Base-by-base conservation (phyloP, 2,329 filamentous ascomycete species). In the Plectosphaerella cucumerina region DNA sequence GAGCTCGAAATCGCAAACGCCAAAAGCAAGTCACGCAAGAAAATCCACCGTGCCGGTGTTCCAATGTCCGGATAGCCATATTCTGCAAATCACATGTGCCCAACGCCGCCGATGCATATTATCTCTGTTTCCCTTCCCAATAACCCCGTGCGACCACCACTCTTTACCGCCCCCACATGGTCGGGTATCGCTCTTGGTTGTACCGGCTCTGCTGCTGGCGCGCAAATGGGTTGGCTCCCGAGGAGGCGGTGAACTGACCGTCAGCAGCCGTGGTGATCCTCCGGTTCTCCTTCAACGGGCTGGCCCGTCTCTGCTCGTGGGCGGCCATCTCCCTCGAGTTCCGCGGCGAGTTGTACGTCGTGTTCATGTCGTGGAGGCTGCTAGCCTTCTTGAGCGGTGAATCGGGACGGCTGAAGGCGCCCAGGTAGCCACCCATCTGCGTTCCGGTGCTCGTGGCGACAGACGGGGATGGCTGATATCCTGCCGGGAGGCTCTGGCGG, bases 321-420 rank as follows among this genome's bases (percentile, higher is more conserved):
- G 76, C 77, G 2, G 82, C 82, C 78, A 85, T 81, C 60, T 85
- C 81, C 39, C 78, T 73, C 4, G 80, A 82, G 59, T 84, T 85
- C 42, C 77, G 73, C 2, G 82, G 82, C 35, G 78, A 78, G 8
- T 65, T 62, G 21, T 69, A 68, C 10, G 62, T 68, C 14, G 58
- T 62, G 58, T 75, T 72, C 42, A 83, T 73, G 51, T 88, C 68
- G 68, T 82, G 68, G 72, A 89, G 59, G 75, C 83, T 83, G 14
- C 74, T 74, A 2, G 88, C 78, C 65, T 96, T 96, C 60, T 90
- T 87, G 12, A 97, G 68, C 0, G 93, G 93, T 11, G 90, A 96
- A 39, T 86, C 87, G 6, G 85, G 84, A 65, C 96, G 90, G 6
- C 80, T 86, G 66, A 85, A 91, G 1, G 95, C 78, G 14, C 92